Evolutionary conservation across 371 early-diverging fungal genomes (phyloP).

Genomic region (Actinomortierella wolfii): DNA sequence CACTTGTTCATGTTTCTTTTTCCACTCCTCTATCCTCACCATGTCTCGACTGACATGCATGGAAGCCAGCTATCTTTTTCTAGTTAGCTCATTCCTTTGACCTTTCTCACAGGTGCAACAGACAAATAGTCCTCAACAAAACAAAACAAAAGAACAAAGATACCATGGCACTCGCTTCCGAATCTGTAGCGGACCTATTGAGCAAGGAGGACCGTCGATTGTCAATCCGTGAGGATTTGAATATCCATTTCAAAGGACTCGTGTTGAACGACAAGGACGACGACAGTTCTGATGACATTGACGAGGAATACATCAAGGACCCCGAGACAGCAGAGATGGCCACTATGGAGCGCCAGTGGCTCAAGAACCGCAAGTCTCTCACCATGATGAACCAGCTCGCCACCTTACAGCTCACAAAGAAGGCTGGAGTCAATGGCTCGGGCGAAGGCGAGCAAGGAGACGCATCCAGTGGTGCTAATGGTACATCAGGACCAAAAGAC

Average conservation of each 20-base stretch:
- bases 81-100: neutral
- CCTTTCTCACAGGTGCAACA: neutral
- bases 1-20: too few species aligned
- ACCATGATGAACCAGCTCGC: conserved; percentile 35
- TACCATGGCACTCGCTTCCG: conserved; percentile 27
- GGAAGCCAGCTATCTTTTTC: too few species aligned
- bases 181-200: conserved; percentile 1
- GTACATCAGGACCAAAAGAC: conserved; percentile 4
- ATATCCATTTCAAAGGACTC: conserved; percentile 15
- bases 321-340: conserved; percentile 43
- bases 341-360: conserved; percentile 21
- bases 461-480: too few species aligned
- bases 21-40: neutral
- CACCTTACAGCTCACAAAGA: conserved; percentile 8
- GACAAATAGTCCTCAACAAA: neutral
- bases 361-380: conserved; percentile 42
- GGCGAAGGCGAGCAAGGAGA: neutral
- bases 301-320: conserved; percentile 26
- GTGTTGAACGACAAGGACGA: conserved; percentile 5
- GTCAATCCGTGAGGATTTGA: conserved; percentile 37
- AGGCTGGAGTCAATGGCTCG: neutral
- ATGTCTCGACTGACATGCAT: neutral
- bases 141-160: neutral
- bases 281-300: conserved; percentile 6
- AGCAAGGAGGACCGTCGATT: conserved; percentile 23